phyloP scores from a whole-genome alignment of 1,284 basidiomycete genomes.

The Ustilago cynodontis region DNA sequence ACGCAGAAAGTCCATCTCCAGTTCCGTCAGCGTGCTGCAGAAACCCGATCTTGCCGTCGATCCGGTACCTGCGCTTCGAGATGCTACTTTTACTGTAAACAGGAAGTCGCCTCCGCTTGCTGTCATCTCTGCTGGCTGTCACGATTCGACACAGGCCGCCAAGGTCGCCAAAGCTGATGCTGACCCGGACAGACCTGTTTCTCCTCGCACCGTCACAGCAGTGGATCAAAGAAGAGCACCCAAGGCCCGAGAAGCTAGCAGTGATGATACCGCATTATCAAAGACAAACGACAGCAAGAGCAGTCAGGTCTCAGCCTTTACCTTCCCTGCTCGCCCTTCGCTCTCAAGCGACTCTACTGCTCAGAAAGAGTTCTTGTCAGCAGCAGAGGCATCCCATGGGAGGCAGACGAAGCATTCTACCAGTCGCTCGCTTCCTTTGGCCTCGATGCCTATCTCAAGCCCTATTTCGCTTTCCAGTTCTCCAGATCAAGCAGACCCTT shows the following conservation, averaged over 20 bases:
- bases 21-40: slow-evolving; percentile 4
- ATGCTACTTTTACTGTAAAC: slow-evolving; percentile 7
- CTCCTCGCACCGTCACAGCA: slow-evolving; percentile 11
- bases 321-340: slow-evolving; percentile 28
- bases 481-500: neutral
- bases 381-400: neutral
- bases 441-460: slow-evolving; percentile 19
- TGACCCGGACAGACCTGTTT: slow-evolving; percentile 3
- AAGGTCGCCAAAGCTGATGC: neutral
- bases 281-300: slow-evolving; percentile 14
- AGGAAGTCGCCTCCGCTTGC: slow-evolving; percentile 30
- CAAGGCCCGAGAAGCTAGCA: neutral
- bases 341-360: slow-evolving; percentile 14
- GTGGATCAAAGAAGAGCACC: neutral
- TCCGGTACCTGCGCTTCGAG: slow-evolving; percentile 21
- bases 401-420: slow-evolving; percentile 28
- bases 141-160: neutral
- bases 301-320: slow-evolving; percentile 22
- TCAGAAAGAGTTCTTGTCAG: neutral
- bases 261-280: neutral
- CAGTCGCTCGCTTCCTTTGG: slow-evolving; percentile 26
- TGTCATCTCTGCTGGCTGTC: slow-evolving; percentile 29
- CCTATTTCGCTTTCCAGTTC: slow-evolving; percentile 12
- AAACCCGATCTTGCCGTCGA: slow-evolving; percentile 22
- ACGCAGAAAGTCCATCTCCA: slow-evolving; percentile 39